Evolutionary conservation across 208 protist genomes (phyloP), one percentile per base, ranked within the genome.

Genomic region (Strigomonas culicis): DNA sequence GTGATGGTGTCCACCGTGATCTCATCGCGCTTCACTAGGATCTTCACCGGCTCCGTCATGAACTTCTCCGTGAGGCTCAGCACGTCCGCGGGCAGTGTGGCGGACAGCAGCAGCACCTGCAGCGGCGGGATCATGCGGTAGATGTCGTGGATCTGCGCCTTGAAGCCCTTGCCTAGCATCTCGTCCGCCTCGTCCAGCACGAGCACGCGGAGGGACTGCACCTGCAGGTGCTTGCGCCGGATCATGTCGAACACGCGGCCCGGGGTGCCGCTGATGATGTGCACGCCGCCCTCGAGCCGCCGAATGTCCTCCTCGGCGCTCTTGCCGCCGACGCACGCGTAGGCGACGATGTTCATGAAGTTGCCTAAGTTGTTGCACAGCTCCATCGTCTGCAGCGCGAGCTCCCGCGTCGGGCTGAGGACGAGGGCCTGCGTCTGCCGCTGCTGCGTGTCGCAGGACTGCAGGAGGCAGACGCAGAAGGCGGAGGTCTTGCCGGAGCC

Each of bases 181-280:
- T 99, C 98, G 76, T 99, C 99, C 50, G 98, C 98, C 76, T 99
- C 98, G 74, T 99, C 99, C 21, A 99, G 70, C 51, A 99, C 89
- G 15, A 99, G 87, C 41, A 97, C 92, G 47, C 87, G 86, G 19
- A 99, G 88, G 4, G 77, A 51, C 8, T 86, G 77, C 31, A 93
- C 76, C 21, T 74, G 72, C 13, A 99, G 80, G 27, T 83, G 68
- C 32, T 85, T 72, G 36, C 97, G 80, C 32, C 88, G 83, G 46
- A 99, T 98, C 95, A 99, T 98, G 69, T 99, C 97, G 65, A 95
- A 96, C 8, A 99, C 93, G 36, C 98, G 82, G 25, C 98, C 98
- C 19, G 98, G 98, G 0, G 98, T 99, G 59, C 98, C 98, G n/a
- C 92, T 95, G 28, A 99, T 87, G 68, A 99, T 91, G 63, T 99